Conservation (phyloP, 2,329 filamentous ascomycete species). For the Colletotrichum eremochloae region DNA sequence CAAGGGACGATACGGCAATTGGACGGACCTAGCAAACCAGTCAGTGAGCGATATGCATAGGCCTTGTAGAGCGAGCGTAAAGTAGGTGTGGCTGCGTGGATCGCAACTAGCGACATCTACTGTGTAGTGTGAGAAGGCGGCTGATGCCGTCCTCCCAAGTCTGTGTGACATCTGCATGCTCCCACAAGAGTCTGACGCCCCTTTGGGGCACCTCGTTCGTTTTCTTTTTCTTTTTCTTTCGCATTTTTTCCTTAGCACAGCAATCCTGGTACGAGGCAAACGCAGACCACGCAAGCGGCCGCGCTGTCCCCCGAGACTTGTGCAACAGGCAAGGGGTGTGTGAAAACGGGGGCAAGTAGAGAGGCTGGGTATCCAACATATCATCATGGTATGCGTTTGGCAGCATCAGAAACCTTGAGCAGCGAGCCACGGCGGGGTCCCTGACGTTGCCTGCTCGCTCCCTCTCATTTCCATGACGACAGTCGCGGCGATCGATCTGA, state of each 20-base stretch:
- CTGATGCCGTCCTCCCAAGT: constrained; percentile 25
- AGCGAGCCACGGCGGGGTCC: background rate
- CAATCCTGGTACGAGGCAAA: constrained; percentile 20
- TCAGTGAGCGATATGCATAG: background rate
- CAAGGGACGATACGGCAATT: constrained; percentile 16
- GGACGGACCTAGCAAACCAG: constrained; percentile 5
- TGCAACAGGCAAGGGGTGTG: constrained; percentile 19
- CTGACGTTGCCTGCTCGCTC: background rate
- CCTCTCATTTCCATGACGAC: constrained; percentile 14
- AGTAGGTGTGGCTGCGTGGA: constrained; percentile 28
- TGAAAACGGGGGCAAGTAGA: background rate
- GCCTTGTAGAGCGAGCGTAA: background rate
- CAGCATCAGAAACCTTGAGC: too few species aligned
- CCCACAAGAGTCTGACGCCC: background rate
- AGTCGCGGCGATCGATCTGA: background rate
- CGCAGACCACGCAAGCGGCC: constrained; percentile 6
- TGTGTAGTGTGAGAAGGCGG: background rate
- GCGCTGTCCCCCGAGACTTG: constrained; percentile 19
- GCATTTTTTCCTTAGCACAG: background rate
- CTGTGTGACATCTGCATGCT: constrained; percentile 19
- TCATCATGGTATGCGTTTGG: background rate
- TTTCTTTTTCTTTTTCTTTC: background rate
- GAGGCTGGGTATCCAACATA: background rate
- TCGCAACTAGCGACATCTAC: constrained; percentile 5
- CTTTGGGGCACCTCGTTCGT: background rate